A percentile compares a stretch with the other conserved stretches of the same genome.
These are phyloP conservation scores for Claviceps purpurea DNA, from an alignment of 2,329 filamentous ascomycete genomes.

Conservation along the genomic window DNA sequence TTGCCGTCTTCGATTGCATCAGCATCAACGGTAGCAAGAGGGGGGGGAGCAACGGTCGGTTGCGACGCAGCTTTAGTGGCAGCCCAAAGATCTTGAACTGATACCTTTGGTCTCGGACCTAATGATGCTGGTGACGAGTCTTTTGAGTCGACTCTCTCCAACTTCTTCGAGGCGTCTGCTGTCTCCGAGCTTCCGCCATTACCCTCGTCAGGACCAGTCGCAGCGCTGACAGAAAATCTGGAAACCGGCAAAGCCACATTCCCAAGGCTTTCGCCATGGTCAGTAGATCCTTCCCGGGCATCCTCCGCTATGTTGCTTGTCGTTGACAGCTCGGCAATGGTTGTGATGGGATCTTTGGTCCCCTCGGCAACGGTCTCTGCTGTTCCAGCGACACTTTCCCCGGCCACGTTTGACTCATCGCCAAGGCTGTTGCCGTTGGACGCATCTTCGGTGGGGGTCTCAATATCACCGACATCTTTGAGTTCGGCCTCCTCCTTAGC, in stretches of 20 bases:
- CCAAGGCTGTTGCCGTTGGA: neutral
- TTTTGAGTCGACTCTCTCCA: constrained; percentile 5
- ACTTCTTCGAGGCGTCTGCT: neutral
- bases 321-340: neutral
- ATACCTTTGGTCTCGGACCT: constrained; percentile 13
- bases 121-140: constrained; percentile 6
- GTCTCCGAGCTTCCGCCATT: neutral
- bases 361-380: neutral
- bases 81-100: constrained; percentile 15
- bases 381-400: neutral
- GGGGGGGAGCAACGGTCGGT: constrained; percentile 1
- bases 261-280: constrained; percentile 6
- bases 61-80: constrained; percentile 10
- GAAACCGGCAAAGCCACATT: constrained; percentile 8
- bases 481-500: constrained; percentile 17
- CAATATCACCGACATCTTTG: constrained; percentile 2
- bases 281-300: neutral
- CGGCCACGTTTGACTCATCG: neutral
- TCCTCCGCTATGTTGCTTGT: constrained; percentile 1
- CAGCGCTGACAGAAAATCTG: constrained; percentile 10
- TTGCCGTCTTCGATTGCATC: neutral
- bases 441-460: neutral
- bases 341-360: neutral
- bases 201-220: constrained; percentile 4
- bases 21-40: neutral